phyloP scores from a whole-genome alignment of 306 rosid genomes.

The Castanea sativa region DNA sequence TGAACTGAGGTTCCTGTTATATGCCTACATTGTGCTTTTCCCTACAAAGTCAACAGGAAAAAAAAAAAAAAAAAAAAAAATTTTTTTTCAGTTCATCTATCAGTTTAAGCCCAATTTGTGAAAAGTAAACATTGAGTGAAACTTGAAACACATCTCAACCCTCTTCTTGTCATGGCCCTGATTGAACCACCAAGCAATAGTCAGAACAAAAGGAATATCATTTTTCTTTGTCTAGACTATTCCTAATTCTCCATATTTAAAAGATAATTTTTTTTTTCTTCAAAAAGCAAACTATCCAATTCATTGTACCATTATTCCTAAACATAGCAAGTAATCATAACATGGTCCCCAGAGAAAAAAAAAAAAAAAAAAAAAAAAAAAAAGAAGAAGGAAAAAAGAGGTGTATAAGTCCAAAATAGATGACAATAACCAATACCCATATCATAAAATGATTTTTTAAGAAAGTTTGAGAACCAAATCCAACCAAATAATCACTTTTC shows the following conservation, averaged over 20 bases:
- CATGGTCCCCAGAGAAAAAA: background rate
- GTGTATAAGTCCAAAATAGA: background rate
- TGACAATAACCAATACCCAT: background rate
- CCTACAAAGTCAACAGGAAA: constrained; percentile 21
- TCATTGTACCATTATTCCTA: background rate
- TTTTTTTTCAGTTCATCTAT: background rate
- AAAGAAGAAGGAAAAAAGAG: background rate
- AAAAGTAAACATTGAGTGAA: background rate
- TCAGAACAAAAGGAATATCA: background rate
- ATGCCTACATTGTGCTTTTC: constrained; percentile 29
- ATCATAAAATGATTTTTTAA: background rate
- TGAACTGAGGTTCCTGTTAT: constrained; percentile 15
- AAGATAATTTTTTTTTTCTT: no score
- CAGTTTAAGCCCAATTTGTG: background rate
- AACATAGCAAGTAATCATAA: background rate
- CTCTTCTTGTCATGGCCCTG: background rate
- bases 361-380: background rate
- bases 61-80: background rate
- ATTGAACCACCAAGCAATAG: background rate
- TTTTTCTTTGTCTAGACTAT: background rate
- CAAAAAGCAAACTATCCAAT: background rate
- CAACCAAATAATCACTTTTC: background rate
- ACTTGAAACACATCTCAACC: background rate
- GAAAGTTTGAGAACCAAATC: background rate
- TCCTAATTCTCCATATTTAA: background rate